Conservation (phyloP, 148 eudicot genomes). For the Agrostemma githago region DNA sequence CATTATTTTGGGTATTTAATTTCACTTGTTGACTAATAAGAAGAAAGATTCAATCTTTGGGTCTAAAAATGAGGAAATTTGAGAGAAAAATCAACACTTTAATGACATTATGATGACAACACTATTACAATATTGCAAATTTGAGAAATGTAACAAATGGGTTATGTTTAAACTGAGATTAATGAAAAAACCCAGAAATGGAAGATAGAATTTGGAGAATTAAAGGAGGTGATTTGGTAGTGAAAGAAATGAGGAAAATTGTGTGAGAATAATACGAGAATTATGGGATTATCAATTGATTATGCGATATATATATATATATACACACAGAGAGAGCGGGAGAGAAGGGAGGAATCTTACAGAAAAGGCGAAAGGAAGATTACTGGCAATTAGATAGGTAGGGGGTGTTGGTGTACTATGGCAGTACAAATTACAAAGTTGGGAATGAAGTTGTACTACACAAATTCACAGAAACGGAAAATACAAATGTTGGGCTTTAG, state of each 20-base stretch:
- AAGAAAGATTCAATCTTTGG: background rate
- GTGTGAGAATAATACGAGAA: background rate
- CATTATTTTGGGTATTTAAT: background rate
- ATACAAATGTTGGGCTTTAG: constrained; percentile 22
- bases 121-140: background rate
- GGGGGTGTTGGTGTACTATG: too few relatives aligned
- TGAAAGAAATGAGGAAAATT: background rate
- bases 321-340: background rate
- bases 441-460: constrained; percentile 25
- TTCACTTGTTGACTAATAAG: background rate
- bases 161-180: background rate
- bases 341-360: background rate
- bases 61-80: background rate
- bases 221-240: background rate
- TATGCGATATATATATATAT: constrained; percentile 6
- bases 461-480: background rate
- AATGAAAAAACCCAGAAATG: background rate
- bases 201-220: background rate
- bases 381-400: background rate
- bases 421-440: constrained; percentile 15
- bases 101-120: background rate
- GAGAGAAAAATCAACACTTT: background rate
- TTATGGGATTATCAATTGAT: background rate
- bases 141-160: background rate
- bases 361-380: background rate